A percentile compares a stretch with the other conserved stretches of the same genome.
Conservation (phyloP, 495 filamentous ascomycete genomes). For the Beverwykella pulmonaria region DNA sequence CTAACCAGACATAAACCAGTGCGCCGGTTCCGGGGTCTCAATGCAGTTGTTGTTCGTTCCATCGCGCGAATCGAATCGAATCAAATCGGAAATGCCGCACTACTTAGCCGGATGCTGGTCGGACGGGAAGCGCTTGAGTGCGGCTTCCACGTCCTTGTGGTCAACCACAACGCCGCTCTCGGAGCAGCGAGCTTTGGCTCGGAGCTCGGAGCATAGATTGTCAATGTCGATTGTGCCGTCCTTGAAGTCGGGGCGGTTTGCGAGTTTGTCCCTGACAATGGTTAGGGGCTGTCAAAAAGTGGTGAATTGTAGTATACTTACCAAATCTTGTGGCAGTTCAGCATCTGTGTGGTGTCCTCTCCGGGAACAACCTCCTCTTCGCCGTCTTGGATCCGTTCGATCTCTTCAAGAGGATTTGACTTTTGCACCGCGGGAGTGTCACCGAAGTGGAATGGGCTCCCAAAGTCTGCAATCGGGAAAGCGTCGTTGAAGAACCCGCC, state of each 20-base stretch:
- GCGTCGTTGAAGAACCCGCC: constrained; percentile 87
- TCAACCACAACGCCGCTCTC: constrained; percentile 90
- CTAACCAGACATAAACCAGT: constrained; percentile 15
- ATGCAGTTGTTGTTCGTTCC: constrained; percentile 11
- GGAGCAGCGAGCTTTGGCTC: constrained; percentile 93
- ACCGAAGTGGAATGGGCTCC: constrained; percentile 70
- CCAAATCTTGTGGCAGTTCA: constrained; percentile 92
- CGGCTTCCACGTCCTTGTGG: constrained; percentile 77
- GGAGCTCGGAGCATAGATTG: constrained; percentile 86
- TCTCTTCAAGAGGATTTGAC: constrained; percentile 70
- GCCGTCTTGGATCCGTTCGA: constrained; percentile 68
- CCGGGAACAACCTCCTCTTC: constrained; percentile 67
- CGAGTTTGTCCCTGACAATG: constrained; percentile 79
- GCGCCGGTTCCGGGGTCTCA: constrained; percentile 14
- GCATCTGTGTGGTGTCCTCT: constrained; percentile 65
- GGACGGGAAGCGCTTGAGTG: constrained; percentile 40
- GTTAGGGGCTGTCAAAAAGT: constrained; percentile 3
- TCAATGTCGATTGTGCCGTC: constrained; percentile 92
- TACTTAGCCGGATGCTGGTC: neutral
- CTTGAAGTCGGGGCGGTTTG: constrained; percentile 82
- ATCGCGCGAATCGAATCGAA: neutral
- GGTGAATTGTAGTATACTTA: constrained; percentile 51
- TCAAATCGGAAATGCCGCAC: neutral
- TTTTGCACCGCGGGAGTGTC: constrained; percentile 59
- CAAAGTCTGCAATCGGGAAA: constrained; percentile 74